Evolutionary conservation across 331 rosid species (phyloP).

Genomic region (Pyracantha coccinea): DNA sequence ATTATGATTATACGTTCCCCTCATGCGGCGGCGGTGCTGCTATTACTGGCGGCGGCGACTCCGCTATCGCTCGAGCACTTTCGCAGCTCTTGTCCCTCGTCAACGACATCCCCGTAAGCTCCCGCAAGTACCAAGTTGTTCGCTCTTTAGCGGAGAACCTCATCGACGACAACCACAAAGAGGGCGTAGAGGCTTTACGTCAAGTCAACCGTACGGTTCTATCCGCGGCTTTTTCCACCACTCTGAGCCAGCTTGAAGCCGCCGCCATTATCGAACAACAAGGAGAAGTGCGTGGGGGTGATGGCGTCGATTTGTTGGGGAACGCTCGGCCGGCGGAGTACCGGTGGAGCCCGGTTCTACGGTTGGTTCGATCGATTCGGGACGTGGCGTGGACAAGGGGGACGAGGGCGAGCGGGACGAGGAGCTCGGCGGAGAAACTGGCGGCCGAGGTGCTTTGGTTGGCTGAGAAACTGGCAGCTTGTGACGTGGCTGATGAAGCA

Average conservation of each 20-base stretch:
- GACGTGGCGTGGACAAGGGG: conserved; percentile 2
- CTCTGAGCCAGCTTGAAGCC: conserved; percentile 40
- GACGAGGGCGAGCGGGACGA: conserved; percentile 2
- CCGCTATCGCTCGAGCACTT: conserved; percentile 57
- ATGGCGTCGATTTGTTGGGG: not conserved
- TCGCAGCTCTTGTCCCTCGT: conserved; percentile 45
- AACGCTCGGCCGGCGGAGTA: conserved; percentile 9
- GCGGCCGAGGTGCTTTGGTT: conserved; percentile 72
- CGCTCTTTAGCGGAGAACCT: conserved; percentile 56
- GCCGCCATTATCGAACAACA: conserved; percentile 9
- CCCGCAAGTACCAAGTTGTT: conserved; percentile 64
- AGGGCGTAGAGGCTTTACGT: conserved; percentile 31
- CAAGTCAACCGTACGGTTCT: conserved; percentile 53
- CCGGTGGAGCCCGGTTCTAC: conserved; percentile 6
- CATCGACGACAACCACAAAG: conserved; percentile 45
- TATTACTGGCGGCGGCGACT: conserved; percentile 8
- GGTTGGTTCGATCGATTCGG: conserved; percentile 23
- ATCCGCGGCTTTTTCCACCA: conserved; percentile 43
- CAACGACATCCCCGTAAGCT: conserved; percentile 56
- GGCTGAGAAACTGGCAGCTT: conserved; percentile 51
- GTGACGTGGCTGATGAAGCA: conserved; percentile 42
- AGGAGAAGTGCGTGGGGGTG: not conserved
- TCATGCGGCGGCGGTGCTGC: not conserved
- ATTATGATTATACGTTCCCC: not conserved
- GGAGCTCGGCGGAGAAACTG: conserved; percentile 48